phyloP scores from a whole-genome alignment of 1,284 basidiomycete genomes.

The Sporisorium iseilematis-ciliati region DNA sequence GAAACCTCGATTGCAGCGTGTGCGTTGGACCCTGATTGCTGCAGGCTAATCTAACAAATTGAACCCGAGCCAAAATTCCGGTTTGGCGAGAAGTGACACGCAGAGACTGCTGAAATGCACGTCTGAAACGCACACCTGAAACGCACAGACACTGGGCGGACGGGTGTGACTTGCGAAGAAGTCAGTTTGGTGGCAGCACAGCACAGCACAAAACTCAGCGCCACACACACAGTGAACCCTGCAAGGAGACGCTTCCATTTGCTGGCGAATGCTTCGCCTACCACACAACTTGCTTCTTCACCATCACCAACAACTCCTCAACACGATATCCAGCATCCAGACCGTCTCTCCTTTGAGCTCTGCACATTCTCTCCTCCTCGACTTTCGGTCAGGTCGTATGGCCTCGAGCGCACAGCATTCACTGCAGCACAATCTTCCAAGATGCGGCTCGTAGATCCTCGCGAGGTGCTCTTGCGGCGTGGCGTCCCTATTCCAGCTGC shows the following conservation, averaged over 20 bases:
- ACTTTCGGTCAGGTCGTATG: too few species aligned
- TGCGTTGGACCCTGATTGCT: slow-evolving; percentile 31
- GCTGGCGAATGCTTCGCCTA: not conserved
- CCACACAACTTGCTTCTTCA: not conserved
- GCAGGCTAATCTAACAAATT: not conserved
- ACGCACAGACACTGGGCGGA: not conserved
- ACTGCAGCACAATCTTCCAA: not conserved
- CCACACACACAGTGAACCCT: slow-evolving; percentile 2
- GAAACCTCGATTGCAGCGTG: not conserved
- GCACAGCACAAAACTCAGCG: not conserved
- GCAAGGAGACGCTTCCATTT: not conserved
- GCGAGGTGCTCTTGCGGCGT: slow-evolving; percentile 40
- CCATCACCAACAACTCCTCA: not conserved
- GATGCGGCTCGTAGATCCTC: slow-evolving; percentile 49
- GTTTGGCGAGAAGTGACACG: too few species aligned
- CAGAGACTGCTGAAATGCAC: too few species aligned
- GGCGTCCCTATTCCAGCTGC: slow-evolving; percentile 46
- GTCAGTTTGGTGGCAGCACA: not conserved
- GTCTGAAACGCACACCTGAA: not conserved
- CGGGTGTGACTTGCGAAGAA: slow-evolving; percentile 2
- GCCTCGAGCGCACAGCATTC: not conserved
- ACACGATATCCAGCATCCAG: not conserved
- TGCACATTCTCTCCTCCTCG: too few species aligned
- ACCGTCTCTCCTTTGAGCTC: too few species aligned
- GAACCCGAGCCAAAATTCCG: not conserved